Conservation (phyloP, 257 asterid genomes). For the Solanum pinnatisectum region DNA sequence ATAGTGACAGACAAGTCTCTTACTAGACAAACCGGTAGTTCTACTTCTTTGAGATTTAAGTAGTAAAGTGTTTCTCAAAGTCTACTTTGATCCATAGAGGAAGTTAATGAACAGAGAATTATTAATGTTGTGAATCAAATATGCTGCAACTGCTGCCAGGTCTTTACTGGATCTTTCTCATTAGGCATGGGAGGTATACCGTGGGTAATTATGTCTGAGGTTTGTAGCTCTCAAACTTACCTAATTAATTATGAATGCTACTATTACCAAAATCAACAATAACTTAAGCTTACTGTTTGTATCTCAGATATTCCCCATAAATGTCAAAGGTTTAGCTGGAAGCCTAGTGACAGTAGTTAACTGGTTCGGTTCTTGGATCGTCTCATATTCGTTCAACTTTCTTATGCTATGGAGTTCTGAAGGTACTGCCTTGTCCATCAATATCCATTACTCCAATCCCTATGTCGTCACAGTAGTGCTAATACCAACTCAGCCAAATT, state of each 20-base stretch:
- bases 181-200: conserved; percentile 91
- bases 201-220: conserved; percentile 97
- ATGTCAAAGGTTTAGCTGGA: conserved; percentile 80
- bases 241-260: not conserved
- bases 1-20: not conserved
- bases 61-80: not conserved
- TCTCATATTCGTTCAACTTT: conserved; percentile 71
- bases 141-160: conserved; percentile 20
- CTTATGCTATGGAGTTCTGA: conserved; percentile 66
- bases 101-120: not conserved
- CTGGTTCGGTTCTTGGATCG: conserved; percentile 83
- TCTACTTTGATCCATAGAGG: not conserved
- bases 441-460: not conserved
- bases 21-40: not conserved
- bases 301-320: conserved; percentile 76
- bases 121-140: not conserved
- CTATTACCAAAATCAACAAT: not conserved
- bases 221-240: not conserved
- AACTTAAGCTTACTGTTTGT: not conserved
- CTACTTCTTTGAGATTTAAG: not conserved
- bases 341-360: conserved; percentile 76
- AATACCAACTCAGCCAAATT: not conserved
- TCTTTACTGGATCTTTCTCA: conserved; percentile 69
- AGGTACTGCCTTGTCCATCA: conserved; percentile 27
- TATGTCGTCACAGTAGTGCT: not conserved